Evolutionary conservation across 768 basidiomycete genomes (phyloP).

Genomic region (Tulasnella sp.): DNA sequence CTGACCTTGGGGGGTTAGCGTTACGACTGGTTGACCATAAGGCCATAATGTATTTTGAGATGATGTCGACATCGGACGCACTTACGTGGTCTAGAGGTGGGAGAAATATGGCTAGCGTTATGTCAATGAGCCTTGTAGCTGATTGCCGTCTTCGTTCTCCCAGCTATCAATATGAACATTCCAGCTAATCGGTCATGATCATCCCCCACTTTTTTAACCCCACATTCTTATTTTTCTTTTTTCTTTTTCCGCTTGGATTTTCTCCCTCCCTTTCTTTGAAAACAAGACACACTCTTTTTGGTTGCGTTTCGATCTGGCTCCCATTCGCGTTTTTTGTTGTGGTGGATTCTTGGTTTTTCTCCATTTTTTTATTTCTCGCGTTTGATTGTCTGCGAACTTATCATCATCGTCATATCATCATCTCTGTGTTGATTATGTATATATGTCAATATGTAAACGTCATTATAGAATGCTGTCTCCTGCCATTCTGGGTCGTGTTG

Average conservation of each 20-base stretch:
- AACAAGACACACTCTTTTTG: not conserved
- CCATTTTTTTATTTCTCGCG: not conserved
- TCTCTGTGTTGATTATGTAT: not conserved
- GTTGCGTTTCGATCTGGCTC: not conserved
- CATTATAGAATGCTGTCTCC: not conserved
- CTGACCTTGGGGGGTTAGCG: conserved; percentile 32
- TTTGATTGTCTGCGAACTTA: not conserved
- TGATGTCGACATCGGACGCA: conserved; percentile 70
- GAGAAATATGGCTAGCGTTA: conserved; percentile 19
- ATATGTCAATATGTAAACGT: not conserved
- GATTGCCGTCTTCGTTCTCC: not conserved
- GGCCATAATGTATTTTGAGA: conserved; percentile 81
- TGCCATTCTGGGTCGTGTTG: no score
- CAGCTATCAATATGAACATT: conserved; percentile 83
- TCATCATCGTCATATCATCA: not conserved
- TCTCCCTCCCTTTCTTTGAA: not conserved
- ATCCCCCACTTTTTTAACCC: not conserved
- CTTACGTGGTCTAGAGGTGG: conserved; percentile 83
- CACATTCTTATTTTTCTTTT: not conserved
- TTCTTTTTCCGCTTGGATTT: not conserved
- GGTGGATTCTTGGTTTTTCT: not conserved
- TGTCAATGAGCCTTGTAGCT: not conserved
- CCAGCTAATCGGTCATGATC: conserved; percentile 30
- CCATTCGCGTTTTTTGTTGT: not conserved
- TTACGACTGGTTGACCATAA: conserved; percentile 86